Conservation (phyloP, 306 rosid genomes). For the Dryas alaskensis region DNA sequence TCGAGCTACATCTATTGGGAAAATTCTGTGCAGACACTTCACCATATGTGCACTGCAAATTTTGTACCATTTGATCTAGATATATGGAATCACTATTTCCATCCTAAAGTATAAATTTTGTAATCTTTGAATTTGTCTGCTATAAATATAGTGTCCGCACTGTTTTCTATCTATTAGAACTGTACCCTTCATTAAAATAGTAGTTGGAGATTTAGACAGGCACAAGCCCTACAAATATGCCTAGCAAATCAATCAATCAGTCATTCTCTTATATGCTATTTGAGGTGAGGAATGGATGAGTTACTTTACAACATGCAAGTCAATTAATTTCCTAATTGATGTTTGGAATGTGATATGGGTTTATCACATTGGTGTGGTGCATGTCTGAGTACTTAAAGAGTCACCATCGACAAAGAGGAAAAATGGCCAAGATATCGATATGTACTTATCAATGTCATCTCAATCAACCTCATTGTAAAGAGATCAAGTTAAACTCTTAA, state of each 20-base stretch:
- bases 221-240: constrained; percentile 19
- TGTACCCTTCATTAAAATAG: background rate
- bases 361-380: background rate
- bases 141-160: too few relatives aligned
- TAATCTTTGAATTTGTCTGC: too few relatives aligned
- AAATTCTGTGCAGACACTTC: too few relatives aligned
- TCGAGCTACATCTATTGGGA: too few relatives aligned
- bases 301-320: constrained; percentile 12
- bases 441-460: constrained; percentile 19
- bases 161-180: too few relatives aligned
- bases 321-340: background rate
- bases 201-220: background rate
- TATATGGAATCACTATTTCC: too few relatives aligned
- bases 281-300: constrained; percentile 13
- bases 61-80: too few relatives aligned
- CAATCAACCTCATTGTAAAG: constrained; percentile 16
- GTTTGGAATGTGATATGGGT: constrained; percentile 6
- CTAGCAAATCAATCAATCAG: constrained; percentile 19
- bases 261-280: background rate
- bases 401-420: background rate
- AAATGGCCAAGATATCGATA: constrained; percentile 6
- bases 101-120: too few relatives aligned
- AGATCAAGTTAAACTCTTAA: background rate
- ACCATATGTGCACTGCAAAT: too few relatives aligned
- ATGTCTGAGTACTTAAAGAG: background rate